Evolutionary conservation across 257 asterid genomes (phyloP), one percentile per base, ranked within the genome.

Genomic region (Solanum chmielewskii): DNA sequence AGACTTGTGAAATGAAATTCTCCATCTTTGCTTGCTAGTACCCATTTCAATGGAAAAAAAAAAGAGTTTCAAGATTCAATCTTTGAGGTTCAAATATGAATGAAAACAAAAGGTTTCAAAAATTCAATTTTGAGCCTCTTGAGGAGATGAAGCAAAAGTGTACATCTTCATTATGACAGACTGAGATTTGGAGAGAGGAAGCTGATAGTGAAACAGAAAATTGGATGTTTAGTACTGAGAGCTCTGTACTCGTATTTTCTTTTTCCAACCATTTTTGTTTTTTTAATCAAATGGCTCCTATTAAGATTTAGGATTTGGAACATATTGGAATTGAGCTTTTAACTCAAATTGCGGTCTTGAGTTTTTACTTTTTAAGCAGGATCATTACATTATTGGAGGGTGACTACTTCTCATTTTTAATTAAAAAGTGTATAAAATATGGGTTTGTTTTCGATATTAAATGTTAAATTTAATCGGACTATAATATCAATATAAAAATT

Each of bases 21-120:
- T 95, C 98, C 98, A 94, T 60, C 93, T 88, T 25, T 91, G 95
- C 89, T 92, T 93, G 8, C 94, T 95, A 44, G 91, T 89, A 15
- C 91, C 94, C 94, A 91, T 91, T 5, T 39, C 42, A 76, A 16
- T 45, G 27, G 4, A 2, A 14, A 33, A 4, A 33, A 35, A 1
- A 35, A 35, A 35, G 6, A 49, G 33, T 37, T 33, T 70, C 23
- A 62, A 77, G 76, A 86, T 33, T 70, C 31, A 31, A 25, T 47
- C 44, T 47, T 80, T 47, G 31, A 27, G 85, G 6, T 49, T 45
- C 84, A 78, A 18, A 16, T 78, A 45, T 27, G 84, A 78, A 27
- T 5, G 41, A 44, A 45, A 25, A 68, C 35, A 15, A 23, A 85
- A 56, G 27, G 33, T 37, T 31, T 69, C 23, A 60, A 77, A 77